Evolutionary conservation across 192 early-diverging fungal genomes (phyloP), one percentile per base, ranked within the genome.

Genomic region (Phycomyces nitens): DNA sequence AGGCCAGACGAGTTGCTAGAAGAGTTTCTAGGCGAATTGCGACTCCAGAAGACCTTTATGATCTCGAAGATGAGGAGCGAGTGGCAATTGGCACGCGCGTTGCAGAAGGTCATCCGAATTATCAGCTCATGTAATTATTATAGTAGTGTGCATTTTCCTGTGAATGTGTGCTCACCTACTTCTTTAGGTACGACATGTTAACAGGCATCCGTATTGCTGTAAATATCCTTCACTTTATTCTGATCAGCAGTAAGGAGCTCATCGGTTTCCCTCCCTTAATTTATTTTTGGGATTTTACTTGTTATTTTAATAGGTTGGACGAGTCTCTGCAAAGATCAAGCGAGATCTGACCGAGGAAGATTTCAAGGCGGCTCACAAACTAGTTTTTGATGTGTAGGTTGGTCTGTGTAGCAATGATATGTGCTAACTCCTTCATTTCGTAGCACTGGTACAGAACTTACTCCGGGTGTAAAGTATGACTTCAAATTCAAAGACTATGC

Each of bases 401-500:
- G 29, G 3, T 34, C 29, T 34, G 29, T 34, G 29, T 34, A 34
- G 29, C 29, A 2, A 34, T 7, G 3, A 34, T 34, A 34, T 34
- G 29, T 34, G 29, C 7, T 34, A 34, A 59, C 10, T 40, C 0
- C 26, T 54, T 21, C 29, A 26, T 44, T 15, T 53, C 20, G 58
- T 71, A 87, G 85, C 26, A 90, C 88, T 20, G 94, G 94, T 22
- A 93, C 95, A 70, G 94, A 97, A 76, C 72, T 96, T 72, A 95
- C 93, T 23, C 92, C 96, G 16, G 88, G 88, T 15, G 88, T 92
- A 16, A 85, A 86, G 58, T 98, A 98, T 80, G 95, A 99, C 67
- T 99, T 97, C 75, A 97, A 99, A 80, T 99, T 98, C 75, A 99
- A 99, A 73, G 97, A 99, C 73, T 98, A 98, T 69, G 92, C 94